phyloP scores from a whole-genome alignment of 2,329 filamentous ascomycete species.

The Clonostachys byssicola region DNA sequence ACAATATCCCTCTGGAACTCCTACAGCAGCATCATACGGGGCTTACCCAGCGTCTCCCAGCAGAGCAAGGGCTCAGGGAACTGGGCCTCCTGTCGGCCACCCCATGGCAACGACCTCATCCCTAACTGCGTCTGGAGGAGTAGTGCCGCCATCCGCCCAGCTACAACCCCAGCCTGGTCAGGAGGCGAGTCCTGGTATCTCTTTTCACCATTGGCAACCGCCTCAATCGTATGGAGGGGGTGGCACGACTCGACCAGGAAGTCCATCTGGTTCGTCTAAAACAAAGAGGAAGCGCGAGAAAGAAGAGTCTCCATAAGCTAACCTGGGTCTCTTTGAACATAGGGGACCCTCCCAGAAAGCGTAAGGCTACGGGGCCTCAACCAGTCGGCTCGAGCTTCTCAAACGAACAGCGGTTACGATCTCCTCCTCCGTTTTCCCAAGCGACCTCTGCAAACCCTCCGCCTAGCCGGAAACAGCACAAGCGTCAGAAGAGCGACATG shows the following conservation, averaged over 20 bases:
- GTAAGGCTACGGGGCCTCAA: slow-evolving; percentile 60
- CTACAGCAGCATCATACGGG: background rate
- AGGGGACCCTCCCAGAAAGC: slow-evolving; percentile 78
- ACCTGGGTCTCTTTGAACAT: slow-evolving; percentile 23
- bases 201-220: slow-evolving; percentile 92
- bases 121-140: too few relatives aligned
- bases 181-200: slow-evolving; percentile 61
- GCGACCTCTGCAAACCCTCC: slow-evolving; percentile 13
- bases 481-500: slow-evolving; percentile 29
- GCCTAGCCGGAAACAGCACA: slow-evolving; percentile 19
- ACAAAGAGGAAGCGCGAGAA: slow-evolving; percentile 41
- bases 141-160: too few relatives aligned
- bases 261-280: slow-evolving; percentile 70
- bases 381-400: slow-evolving; percentile 9
- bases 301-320: slow-evolving; percentile 22
- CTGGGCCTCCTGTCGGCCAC: slow-evolving; percentile 33
- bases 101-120: slow-evolving; percentile 10
- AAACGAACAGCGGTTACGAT: slow-evolving; percentile 22
- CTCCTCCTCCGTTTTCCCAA: slow-evolving; percentile 22
- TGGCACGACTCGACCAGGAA: slow-evolving; percentile 62
- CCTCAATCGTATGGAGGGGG: slow-evolving; percentile 56
- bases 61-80: slow-evolving; percentile 44
- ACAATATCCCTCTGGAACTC: slow-evolving; percentile 12
- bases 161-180: slow-evolving; percentile 16
- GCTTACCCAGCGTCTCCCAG: slow-evolving; percentile 43